These are phyloP conservation scores for Apiospora marii DNA, from an alignment of 2,329 filamentous ascomycete genomes.

Conservation along the genomic window DNA sequence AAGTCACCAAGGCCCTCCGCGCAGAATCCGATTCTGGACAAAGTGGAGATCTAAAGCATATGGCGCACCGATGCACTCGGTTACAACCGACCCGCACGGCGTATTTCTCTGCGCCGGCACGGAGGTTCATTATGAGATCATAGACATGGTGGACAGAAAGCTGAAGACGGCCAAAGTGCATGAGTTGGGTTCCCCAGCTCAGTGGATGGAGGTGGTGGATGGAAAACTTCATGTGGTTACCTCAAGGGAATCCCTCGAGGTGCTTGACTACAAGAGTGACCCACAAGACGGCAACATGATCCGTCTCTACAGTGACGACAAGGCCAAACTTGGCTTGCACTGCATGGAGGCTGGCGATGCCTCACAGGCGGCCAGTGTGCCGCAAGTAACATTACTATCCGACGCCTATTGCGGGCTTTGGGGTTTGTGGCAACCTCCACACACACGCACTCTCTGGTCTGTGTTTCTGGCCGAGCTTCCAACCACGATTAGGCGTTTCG, in stretches of 20 bases:
- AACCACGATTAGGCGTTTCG: conserved; percentile 64
- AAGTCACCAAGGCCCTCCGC: conserved; percentile 31
- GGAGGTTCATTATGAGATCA: conserved; percentile 62
- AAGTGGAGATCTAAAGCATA: conserved; percentile 55
- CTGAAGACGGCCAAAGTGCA: conserved; percentile 56
- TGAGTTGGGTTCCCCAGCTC: conserved; percentile 61
- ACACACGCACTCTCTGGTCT: conserved; percentile 50
- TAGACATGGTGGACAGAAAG: conserved; percentile 60
- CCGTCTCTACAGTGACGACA: conserved; percentile 55
- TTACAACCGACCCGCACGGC: conserved; percentile 61
- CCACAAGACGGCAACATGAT: conserved; percentile 46
- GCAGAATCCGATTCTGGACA: conserved; percentile 60
- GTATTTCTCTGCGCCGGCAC: conserved; percentile 64
- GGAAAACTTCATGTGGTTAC: conserved; percentile 62
- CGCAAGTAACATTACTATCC: conserved; percentile 55
- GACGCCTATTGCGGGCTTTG: conserved; percentile 55
- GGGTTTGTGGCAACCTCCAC: conserved; percentile 60
- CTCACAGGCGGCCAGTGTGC: conserved; percentile 35
- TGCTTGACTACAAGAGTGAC: conserved; percentile 58
- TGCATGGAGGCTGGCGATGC: conserved; percentile 53
- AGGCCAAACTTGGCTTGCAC: conserved; percentile 53
- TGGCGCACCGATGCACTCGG: conserved; percentile 60
- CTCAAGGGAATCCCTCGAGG: conserved; percentile 60
- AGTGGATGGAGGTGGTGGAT: conserved; percentile 55
- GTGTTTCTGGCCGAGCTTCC: conserved; percentile 66